Percentiles rank a stretch among this genome's conserved stretches.
Conservation (phyloP, 495 filamentous ascomycete species). For the Pseudotulostoma volvatum region DNA sequence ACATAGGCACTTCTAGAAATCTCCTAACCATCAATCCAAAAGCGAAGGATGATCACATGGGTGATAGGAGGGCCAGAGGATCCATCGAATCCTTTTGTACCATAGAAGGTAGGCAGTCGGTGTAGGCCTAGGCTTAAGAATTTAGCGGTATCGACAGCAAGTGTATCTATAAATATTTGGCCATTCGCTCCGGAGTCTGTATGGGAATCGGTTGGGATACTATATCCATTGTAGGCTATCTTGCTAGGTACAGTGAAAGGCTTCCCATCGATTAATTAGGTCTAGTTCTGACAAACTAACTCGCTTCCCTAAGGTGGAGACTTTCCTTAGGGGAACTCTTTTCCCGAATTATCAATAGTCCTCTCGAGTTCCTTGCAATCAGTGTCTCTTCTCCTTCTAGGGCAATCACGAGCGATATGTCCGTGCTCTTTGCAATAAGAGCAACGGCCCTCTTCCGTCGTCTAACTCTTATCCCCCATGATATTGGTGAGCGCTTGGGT, state of each 20-base stretch:
- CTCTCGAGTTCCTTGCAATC: background rate
- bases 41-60: too few species aligned
- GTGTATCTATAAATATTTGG: constrained; percentile 2
- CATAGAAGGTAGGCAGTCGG: too few species aligned
- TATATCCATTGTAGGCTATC: constrained; percentile 2
- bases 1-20: too few species aligned
- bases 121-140: too few species aligned
- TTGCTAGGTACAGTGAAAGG: constrained; percentile 5
- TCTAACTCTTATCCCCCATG: too few species aligned
- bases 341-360: background rate
- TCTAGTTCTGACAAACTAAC: background rate
- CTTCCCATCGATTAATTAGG: background rate
- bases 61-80: too few species aligned
- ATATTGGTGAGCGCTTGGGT: too few species aligned
- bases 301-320: constrained; percentile 1
- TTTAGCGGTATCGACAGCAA: too few species aligned
- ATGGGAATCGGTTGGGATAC: background rate
- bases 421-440: background rate
- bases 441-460: background rate
- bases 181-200: background rate
- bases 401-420: background rate
- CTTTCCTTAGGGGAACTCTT: constrained; percentile 2
- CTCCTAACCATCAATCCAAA: too few species aligned
- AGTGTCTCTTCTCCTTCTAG: background rate
- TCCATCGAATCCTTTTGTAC: too few species aligned